Evolutionary conservation across 352 stramenopile species (phyloP).

Genomic region (Phytophthora pini): DNA sequence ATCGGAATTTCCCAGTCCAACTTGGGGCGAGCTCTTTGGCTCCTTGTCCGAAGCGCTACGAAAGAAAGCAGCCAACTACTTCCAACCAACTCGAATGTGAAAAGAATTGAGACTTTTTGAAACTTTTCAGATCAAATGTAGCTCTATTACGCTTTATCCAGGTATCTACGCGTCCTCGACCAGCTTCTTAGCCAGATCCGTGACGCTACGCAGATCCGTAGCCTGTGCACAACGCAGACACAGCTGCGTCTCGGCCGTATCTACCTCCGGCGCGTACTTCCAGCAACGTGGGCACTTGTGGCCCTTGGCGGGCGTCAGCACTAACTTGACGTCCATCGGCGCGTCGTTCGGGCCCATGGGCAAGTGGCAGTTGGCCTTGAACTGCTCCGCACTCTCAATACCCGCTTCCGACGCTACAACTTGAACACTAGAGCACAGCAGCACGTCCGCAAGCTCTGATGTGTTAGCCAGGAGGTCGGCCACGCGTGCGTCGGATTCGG

Average conservation of each 20-base stretch:
- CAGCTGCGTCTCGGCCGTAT: conserved; percentile 56
- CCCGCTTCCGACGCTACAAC: conserved; percentile 47
- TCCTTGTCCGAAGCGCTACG: no score
- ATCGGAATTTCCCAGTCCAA: not conserved
- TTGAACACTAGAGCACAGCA: conserved; percentile 72
- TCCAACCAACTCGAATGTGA: no score
- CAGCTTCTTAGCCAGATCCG: conserved; percentile 52
- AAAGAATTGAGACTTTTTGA: no score
- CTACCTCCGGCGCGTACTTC: conserved; percentile 79
- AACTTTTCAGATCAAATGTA: no score
- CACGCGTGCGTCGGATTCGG: conserved; percentile 56
- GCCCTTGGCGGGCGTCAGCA: conserved; percentile 65
- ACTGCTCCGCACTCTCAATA: conserved; percentile 39
- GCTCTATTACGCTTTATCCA: conserved; percentile 6
- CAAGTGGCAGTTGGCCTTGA: conserved; percentile 47
- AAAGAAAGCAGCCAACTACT: no score
- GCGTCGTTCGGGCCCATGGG: conserved; percentile 39
- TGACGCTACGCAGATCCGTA: conserved; percentile 54
- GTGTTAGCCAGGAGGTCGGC: conserved; percentile 53
- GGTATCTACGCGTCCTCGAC: conserved; percentile 41
- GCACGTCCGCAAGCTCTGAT: conserved; percentile 70
- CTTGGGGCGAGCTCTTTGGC: not conserved
- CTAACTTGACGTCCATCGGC: conserved; percentile 56
- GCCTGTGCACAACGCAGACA: conserved; percentile 61
- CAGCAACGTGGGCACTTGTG: conserved; percentile 92